Base-by-base conservation (phyloP, 139 green algal genomes). In the Chlorella sp. region DNA sequence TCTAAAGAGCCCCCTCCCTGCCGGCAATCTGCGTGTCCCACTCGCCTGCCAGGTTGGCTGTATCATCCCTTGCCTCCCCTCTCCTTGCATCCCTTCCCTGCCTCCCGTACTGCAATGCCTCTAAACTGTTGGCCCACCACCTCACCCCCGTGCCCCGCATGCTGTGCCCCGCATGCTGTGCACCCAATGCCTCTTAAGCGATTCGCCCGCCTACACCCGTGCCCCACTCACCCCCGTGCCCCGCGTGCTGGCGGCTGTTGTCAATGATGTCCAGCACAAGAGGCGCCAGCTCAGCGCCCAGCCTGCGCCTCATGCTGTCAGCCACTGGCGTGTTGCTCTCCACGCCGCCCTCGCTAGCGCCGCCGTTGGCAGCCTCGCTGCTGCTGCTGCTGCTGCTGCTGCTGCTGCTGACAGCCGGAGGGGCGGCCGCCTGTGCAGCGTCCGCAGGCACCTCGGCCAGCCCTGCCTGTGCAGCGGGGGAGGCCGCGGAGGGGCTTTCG, bases 221-320 rank as follows among this genome's bases (percentile, higher is more conserved):
- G 83, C 11, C 57, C 60, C 15, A 69, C 69, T 4, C 85, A 75
- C 83, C 92, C 37, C 48, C 91, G 83, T 97, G 95, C 7, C 93
- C 92, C 37, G 95, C 92, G 88, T 97, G 94, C 90, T 95, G 89
- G 53, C 42, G 68, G 28, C 91, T 95, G 53, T 97, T 91, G 86
- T 97, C 93, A 30, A 84, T 53, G 3, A 97, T 91, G 3, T 93
- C 84, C 42, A 97, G 78, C 68, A 80, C 39, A 48, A 83, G 71
- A 3, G 92, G 92, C 66, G 83, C 22, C n/a, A 94, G 88, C 37
- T 88, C 87, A 64, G 79, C 39, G 12, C 36, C 57, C 64, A 94
- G 92, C 80, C 95, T 95, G 24, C 81, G 40, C 22, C 88, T 42
- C 82, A 95, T 95, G 68, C 76, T 89, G 64, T 90, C 91, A 15